Evolutionary conservation across 1,284 basidiomycete genomes (phyloP), one percentile per base, ranked within the genome.

Genomic region (Melampsora abietis-canadensis): DNA sequence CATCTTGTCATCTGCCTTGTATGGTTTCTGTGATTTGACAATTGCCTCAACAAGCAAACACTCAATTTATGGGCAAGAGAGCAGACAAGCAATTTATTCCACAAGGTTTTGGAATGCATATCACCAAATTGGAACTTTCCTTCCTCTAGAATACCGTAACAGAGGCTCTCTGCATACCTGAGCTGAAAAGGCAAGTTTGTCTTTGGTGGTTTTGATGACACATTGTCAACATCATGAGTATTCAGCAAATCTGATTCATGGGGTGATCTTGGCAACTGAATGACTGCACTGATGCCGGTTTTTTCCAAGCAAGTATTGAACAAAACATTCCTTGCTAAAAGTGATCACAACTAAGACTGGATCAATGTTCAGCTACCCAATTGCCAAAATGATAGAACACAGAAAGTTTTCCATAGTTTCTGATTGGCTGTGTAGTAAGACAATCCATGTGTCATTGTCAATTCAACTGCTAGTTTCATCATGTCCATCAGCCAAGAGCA

Each of bases 61-160:
- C 48, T 66, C 46, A 12, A 66, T 27, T 2, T 46, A 10, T 24
- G 64, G 46, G 21, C 44, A 47, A 47, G 64, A 66, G 7, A 47
- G 40, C 10, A 66, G 10, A 24, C 46, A 12, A 31, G 64, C 37
- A 48, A 46, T 17, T 44, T 44, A 66, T 17, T 46, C 40, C 14
- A 47, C 19, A 46, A 66, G n/a, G 27, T 27, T 66, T 66, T 66
- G 64, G 48, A 21, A 48, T 24, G 37, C 17, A 19, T 47, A 66
- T 12, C 4, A 24, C n/a, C 44, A 31, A 17, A 61, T 31, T 15
- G 59, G 30, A 24, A 2, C 30, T 6, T 17, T 6, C n/a, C 6
- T 61, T 24, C 27, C 59, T 30, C 5, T 5, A 30, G 19, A 54
- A 54, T n/a, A 37, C 19, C 15, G 14, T 12, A 27, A 27, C 21